Percentiles rank a stretch among this genome's conserved stretches.
Evolutionary conservation across 75 land plant species (phyloP).

Genomic region (Ceratopteris richardii): DNA sequence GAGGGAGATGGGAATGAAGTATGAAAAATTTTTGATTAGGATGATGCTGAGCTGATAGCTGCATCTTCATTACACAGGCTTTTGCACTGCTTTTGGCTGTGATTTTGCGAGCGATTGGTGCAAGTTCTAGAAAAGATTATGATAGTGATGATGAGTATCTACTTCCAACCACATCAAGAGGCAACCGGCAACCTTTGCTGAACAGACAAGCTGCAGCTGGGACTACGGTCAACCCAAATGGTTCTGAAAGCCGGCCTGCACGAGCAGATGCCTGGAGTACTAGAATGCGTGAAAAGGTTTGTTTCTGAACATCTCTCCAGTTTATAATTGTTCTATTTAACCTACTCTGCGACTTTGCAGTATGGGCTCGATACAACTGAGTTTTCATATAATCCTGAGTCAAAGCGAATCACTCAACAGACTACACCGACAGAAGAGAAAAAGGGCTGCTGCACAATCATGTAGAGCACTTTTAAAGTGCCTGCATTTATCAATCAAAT

Average conservation of each 20-base stretch:
- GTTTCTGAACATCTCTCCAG: constrained; percentile 4
- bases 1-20: too few species aligned
- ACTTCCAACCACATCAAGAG: constrained; percentile 22
- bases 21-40: too few species aligned
- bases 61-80: too few species aligned
- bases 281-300: constrained; percentile 89
- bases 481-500: too few species aligned
- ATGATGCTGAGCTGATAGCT: too few species aligned
- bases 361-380: constrained; percentile 90
- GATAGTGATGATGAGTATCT: constrained; percentile 93
- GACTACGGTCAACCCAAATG: constrained; percentile 40
- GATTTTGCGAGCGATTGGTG: constrained; percentile 49
- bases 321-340: not conserved
- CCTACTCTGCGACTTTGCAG: constrained; percentile 22
- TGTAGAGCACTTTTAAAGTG: too few species aligned
- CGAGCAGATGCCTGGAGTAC: constrained; percentile 96
- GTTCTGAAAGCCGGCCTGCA: constrained; percentile 52
- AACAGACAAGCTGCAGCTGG: constrained; percentile 31
- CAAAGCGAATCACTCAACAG: constrained; percentile 16
- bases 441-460: constrained; percentile 54
- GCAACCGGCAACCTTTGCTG: constrained; percentile 67
- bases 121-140: constrained; percentile 47
- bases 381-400: constrained; percentile 85
- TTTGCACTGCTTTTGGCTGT: constrained; percentile 67
- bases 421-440: constrained; percentile 46